phyloP scores from a whole-genome alignment of 2,329 filamentous ascomycete species.

The Penicillium carneum region DNA sequence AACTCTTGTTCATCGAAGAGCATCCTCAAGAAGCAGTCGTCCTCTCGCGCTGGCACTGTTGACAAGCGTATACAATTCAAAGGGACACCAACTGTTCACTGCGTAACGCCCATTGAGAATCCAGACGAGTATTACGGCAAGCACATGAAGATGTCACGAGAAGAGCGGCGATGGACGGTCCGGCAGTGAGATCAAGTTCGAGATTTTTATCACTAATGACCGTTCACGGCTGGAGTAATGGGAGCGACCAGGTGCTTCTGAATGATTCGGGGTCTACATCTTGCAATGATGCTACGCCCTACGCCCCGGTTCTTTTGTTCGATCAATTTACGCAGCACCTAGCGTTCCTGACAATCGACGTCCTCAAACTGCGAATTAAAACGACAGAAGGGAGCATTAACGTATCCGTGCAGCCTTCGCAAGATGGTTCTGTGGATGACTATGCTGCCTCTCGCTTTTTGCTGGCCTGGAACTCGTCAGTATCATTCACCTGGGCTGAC shows the following conservation, averaged over 20 bases:
- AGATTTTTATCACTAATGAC: conserved; percentile 14
- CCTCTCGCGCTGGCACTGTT: conserved; percentile 24
- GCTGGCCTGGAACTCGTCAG: background rate
- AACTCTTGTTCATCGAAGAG: conserved; percentile 56
- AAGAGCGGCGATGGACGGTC: conserved; percentile 56
- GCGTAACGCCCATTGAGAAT: conserved; percentile 58
- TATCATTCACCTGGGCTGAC: too few species aligned
- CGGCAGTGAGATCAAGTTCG: conserved; percentile 42
- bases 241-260: background rate
- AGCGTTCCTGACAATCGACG: background rate
- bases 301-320: background rate
- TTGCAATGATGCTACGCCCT: background rate
- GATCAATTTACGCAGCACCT: background rate
- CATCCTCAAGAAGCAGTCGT: conserved; percentile 56
- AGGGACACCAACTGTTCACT: conserved; percentile 55
- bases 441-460: background rate
- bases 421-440: background rate
- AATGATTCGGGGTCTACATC: background rate
- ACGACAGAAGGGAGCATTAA: background rate
- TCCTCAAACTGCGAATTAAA: background rate
- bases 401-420: background rate
- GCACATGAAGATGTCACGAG: conserved; percentile 55
- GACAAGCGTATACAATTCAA: conserved; percentile 55
- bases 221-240: background rate
- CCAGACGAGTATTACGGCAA: conserved; percentile 58